Percentiles rank a stretch among this genome's conserved stretches.
phyloP scores from a whole-genome alignment of 1,284 basidiomycete genomes.

The Ceratobasidium sp. region DNA sequence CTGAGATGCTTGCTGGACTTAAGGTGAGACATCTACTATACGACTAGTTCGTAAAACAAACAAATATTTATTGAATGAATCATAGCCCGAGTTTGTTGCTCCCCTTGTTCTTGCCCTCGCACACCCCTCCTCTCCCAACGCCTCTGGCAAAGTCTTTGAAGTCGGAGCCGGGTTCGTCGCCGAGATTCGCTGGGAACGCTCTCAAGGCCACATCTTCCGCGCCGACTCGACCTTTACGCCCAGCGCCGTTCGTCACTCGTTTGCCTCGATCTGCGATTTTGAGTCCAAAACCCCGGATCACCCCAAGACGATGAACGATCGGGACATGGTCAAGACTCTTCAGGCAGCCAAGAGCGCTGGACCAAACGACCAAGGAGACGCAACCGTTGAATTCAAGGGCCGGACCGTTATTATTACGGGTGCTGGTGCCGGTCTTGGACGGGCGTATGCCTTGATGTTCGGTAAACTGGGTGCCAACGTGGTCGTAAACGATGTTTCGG shows the following conservation, averaged over 20 bases:
- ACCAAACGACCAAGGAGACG: conserved; percentile 79
- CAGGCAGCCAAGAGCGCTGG: conserved; percentile 77
- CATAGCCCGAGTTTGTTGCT: conserved; percentile 90
- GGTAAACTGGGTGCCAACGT: conserved; percentile 94
- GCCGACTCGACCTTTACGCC: conserved; percentile 94
- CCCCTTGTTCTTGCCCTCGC: conserved; percentile 88
- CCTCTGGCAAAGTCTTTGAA: conserved; percentile 92
- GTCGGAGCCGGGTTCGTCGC: conserved; percentile 95
- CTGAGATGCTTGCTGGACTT: conserved; percentile 94
- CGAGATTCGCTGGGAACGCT: conserved; percentile 94
- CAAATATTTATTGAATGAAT: neutral
- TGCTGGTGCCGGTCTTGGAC: conserved; percentile 92
- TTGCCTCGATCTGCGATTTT: conserved; percentile 26
- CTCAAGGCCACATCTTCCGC: conserved; percentile 90
- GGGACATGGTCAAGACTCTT: conserved; percentile 79
- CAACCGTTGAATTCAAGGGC: conserved; percentile 85
- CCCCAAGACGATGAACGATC: conserved; percentile 78
- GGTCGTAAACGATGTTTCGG: conserved; percentile 95
- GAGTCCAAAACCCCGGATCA: conserved; percentile 80
- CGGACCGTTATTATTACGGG: conserved; percentile 97
- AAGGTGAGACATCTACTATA: conserved; percentile 67
- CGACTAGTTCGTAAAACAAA: neutral
- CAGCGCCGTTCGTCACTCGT: conserved; percentile 76
- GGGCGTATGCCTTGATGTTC: conserved; percentile 93
- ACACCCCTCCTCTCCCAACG: conserved; percentile 85